These are phyloP conservation scores for Amorphotheca resinae DNA, from an alignment of 495 filamentous ascomycete species.

Conservation along the genomic window DNA sequence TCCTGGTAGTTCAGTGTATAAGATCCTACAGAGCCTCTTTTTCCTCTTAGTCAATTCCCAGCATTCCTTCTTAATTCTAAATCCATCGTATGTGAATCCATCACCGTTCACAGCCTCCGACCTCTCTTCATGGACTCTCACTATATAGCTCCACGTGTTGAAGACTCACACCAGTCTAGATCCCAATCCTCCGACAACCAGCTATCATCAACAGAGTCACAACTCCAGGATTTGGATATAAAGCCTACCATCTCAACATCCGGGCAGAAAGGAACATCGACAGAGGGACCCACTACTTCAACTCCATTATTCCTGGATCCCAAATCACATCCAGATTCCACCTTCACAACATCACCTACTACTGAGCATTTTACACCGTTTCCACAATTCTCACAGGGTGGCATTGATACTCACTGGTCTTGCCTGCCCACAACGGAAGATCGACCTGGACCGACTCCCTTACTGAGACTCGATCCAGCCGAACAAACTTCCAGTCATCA, in stretches of 20 bases:
- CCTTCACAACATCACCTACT: constrained; percentile 7
- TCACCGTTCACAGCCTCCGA: constrained; percentile 16
- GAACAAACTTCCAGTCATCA: constrained; percentile 4
- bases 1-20: neutral
- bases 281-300: constrained; percentile 5
- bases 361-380: constrained; percentile 15
- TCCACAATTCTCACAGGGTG: constrained; percentile 14
- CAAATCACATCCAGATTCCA: constrained; percentile 1
- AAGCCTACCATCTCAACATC: constrained; percentile 7
- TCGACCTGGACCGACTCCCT: constrained; percentile 9
- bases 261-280: neutral
- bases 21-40: neutral
- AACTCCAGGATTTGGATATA: constrained; percentile 16
- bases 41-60: neutral
- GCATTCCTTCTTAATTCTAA: neutral
- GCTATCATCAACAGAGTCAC: constrained; percentile 15
- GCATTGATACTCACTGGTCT: constrained; percentile 16
- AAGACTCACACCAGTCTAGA: constrained; percentile 21
- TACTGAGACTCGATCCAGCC: constrained; percentile 17
- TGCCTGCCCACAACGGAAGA: constrained; percentile 13
- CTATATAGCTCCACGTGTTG: constrained; percentile 19
- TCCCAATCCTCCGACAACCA: constrained; percentile 20
- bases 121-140: constrained; percentile 17
- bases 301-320: constrained; percentile 2
- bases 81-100: constrained; percentile 17